These are phyloP conservation scores for Pythium pyrilobum DNA, from an alignment of 352 stramenopile species.

Conservation along the genomic window DNA sequence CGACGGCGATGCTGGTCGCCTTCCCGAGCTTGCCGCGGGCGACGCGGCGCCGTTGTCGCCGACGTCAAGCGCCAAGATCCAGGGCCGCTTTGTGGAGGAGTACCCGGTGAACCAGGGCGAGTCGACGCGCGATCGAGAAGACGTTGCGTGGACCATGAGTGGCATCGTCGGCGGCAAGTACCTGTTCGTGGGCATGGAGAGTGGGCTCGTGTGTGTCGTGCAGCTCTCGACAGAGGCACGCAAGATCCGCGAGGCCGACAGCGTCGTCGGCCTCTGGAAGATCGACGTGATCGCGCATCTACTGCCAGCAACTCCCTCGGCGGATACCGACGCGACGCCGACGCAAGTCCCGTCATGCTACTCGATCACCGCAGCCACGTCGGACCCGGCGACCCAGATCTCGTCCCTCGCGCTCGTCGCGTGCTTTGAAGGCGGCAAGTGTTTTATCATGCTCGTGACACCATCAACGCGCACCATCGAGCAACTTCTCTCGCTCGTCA, in stretches of 20 bases:
- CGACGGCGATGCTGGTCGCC: no score
- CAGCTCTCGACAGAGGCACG: slow-evolving; percentile 28
- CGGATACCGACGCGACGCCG: slow-evolving; percentile 2
- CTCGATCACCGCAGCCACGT: slow-evolving; percentile 41
- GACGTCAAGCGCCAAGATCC: slow-evolving; percentile 19
- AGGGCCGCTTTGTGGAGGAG: slow-evolving; percentile 37
- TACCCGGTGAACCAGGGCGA: slow-evolving; percentile 60
- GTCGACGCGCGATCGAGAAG: slow-evolving; percentile 31
- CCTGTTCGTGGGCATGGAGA: slow-evolving; percentile 72
- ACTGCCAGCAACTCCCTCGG: not conserved
- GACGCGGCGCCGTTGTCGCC: slow-evolving; percentile 11
- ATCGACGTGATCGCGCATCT: slow-evolving; percentile 72
- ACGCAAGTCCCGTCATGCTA: slow-evolving; percentile 38
- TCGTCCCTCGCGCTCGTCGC: slow-evolving; percentile 50
- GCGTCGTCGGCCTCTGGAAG: slow-evolving; percentile 57
- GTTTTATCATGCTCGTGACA: slow-evolving; percentile 73
- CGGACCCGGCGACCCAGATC: slow-evolving; percentile 22
- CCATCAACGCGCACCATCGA: slow-evolving; percentile 54
- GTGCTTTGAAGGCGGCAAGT: slow-evolving; percentile 73
- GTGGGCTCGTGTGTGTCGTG: slow-evolving; percentile 62
- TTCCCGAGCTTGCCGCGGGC: not conserved
- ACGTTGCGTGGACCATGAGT: slow-evolving; percentile 43
- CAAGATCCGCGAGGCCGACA: slow-evolving; percentile 5
- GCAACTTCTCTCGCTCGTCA: slow-evolving; percentile 71
- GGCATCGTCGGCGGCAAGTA: slow-evolving; percentile 46